phyloP scores from a whole-genome alignment of 768 basidiomycete genomes.

The Pisolithus orientalis region DNA sequence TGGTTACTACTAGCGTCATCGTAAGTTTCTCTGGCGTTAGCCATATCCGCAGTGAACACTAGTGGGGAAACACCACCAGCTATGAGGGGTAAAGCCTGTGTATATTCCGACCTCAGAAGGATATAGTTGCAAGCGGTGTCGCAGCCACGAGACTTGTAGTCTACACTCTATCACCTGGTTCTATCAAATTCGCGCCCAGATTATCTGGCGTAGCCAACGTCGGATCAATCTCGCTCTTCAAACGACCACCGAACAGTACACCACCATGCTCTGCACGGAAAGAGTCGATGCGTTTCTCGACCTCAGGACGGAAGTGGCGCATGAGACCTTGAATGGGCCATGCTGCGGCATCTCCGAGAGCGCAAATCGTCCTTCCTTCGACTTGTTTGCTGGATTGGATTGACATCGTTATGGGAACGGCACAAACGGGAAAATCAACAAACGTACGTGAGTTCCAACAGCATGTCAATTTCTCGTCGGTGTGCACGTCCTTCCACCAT shows the following conservation, averaged over 20 bases:
- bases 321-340: conserved; percentile 99
- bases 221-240: conserved; percentile 65
- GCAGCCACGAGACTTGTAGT: background rate
- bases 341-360: conserved; percentile 93
- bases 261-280: conserved; percentile 73
- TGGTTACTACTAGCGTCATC: no score
- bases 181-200: conserved; percentile 47
- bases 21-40: no score
- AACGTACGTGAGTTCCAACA: conserved; percentile 85
- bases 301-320: conserved; percentile 95
- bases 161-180: conserved; percentile 31
- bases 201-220: conserved; percentile 70
- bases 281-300: conserved; percentile 78
- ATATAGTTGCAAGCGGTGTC: no score
- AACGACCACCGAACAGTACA: conserved; percentile 82
- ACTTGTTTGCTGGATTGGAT: conserved; percentile 72
- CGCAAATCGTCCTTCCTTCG: conserved; percentile 95
- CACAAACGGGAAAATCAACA: background rate
- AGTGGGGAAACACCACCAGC: no score
- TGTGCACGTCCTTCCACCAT: conserved; percentile 90
- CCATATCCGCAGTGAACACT: no score
- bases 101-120: no score
- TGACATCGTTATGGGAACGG: background rate
- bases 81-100: no score
- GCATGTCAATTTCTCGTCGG: conserved; percentile 95